Base-by-base conservation (phyloP, 2,329 filamentous ascomycete species). In the Dactylellina cionopaga region DNA sequence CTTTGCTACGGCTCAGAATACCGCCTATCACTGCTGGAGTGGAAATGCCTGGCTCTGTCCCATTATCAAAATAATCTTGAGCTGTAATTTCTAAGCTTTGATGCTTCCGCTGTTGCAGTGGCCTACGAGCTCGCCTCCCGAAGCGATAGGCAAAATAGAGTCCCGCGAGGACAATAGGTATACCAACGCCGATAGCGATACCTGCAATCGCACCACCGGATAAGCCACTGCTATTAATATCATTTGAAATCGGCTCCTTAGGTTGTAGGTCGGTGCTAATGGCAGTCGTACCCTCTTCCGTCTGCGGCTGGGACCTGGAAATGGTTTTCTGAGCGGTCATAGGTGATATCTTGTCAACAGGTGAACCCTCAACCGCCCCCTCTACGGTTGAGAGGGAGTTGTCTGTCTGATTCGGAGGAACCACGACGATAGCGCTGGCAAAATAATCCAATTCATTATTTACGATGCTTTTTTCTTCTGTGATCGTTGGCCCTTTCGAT, bases 361-460 rank as follows among this genome's bases (percentile, higher is more conserved):
- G 19, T 13, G 41, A 24, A 17, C 49, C 25, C 5, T 4, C 35
- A 22, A 35, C 33, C n/a, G 1, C 35, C 10, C 31, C 46, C 6
- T 33, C 15, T 7, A 59, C 9, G 3, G 51, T 64, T 5, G 44
- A 13, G 24, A 59, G 43, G 9, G 52, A 33, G 4, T 43, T 5
- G 10, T 64, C 58, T 2, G 39, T 43, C 17, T 33, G 1, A 19
- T 24, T 31, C 3, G 56, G 41, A 24, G 66, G 51, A 13, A 58
- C 19, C 17, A 56, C 55, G 5, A 64, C 15, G 19, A 71, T 44
- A 1, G 66, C 66, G n/a, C 58, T 71, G 22, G 47, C 66, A 39
- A 71, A 64, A 24, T 64, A 71, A 25, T 51, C 17, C 6, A 51
- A 64, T 35, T 71, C 51, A 2, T 71, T 58, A n/a, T 71, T 71